Conservation (phyloP, 306 rosid species). For the Aeschynomene evenia region DNA sequence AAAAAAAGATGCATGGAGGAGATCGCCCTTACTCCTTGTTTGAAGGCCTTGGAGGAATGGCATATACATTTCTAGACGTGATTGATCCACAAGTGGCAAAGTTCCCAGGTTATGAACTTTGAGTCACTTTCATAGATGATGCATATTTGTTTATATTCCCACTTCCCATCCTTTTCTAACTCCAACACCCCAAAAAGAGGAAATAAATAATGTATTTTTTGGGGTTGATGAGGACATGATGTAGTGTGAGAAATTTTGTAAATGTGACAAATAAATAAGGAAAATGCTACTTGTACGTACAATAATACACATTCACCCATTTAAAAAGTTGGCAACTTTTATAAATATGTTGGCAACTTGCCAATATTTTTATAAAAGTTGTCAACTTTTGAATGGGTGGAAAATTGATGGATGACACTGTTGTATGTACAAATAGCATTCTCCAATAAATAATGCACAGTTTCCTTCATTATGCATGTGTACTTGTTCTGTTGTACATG, state of each 20-base stretch:
- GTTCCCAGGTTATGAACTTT: conserved; percentile 78
- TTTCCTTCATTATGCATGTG: background rate
- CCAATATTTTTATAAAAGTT: too few relatives aligned
- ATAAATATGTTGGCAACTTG: too few relatives aligned
- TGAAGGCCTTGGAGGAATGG: conserved; percentile 88
- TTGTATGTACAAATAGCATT: too few relatives aligned
- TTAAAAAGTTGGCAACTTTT: too few relatives aligned
- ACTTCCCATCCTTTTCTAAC: background rate
- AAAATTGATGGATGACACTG: too few relatives aligned
- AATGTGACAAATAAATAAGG: conserved; percentile 13
- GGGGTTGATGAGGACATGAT: background rate
- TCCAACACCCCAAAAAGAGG: background rate
- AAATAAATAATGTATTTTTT: background rate
- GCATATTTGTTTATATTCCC: background rate
- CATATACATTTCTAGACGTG: conserved; percentile 64
- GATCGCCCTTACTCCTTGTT: conserved; percentile 72
- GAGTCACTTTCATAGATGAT: conserved; percentile 14
- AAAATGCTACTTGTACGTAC: too few relatives aligned
- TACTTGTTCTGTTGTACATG: background rate
- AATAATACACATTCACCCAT: too few relatives aligned
- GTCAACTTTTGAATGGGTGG: too few relatives aligned
- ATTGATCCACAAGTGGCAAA: conserved; percentile 59
- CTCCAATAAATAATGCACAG: too few relatives aligned
- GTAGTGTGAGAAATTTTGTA: background rate
- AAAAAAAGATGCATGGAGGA: conserved; percentile 79